These are phyloP conservation scores for Onygena corvina DNA, from an alignment of 2,329 filamentous ascomycete species.

Conservation along the genomic window DNA sequence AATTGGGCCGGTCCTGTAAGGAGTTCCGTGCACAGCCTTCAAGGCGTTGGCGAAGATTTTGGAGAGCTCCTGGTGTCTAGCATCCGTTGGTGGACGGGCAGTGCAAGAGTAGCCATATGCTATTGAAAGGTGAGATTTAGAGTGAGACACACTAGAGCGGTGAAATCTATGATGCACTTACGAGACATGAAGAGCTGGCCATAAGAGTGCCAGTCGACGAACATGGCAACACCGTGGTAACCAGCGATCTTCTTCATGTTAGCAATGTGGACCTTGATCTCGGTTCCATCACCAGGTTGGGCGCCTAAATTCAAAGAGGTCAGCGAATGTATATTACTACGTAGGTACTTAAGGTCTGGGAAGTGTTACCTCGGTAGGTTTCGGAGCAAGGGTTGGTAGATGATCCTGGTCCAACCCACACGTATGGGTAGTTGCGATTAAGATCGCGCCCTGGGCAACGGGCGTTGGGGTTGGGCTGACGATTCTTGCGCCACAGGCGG, in stretches of 20 bases:
- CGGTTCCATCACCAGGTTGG: slow-evolving; percentile 38
- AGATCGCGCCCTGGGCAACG: slow-evolving; percentile 42
- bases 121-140: neutral
- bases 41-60: slow-evolving; percentile 42
- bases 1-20: slow-evolving; percentile 36
- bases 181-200: slow-evolving; percentile 44
- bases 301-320: slow-evolving; percentile 22
- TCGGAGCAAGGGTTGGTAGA: slow-evolving; percentile 43
- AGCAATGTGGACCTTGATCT: slow-evolving; percentile 41
- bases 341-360: neutral
- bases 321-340: neutral
- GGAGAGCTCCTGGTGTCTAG: slow-evolving; percentile 41
- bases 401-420: slow-evolving; percentile 40
- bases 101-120: slow-evolving; percentile 50
- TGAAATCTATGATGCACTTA: slow-evolving; percentile 11
- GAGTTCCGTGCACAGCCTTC: slow-evolving; percentile 41
- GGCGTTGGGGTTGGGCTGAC: slow-evolving; percentile 32
- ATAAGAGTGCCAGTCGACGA: slow-evolving; percentile 55
- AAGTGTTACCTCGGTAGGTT: slow-evolving; percentile 31
- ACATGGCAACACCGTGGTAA: slow-evolving; percentile 46
- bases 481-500: slow-evolving; percentile 54
- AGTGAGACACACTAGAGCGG: too few relatives aligned
- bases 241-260: slow-evolving; percentile 36
- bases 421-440: slow-evolving; percentile 47
- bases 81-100: slow-evolving; percentile 36